phyloP scores from a whole-genome alignment of 2,329 filamentous ascomycete species.

The Diaporthe sp. region DNA sequence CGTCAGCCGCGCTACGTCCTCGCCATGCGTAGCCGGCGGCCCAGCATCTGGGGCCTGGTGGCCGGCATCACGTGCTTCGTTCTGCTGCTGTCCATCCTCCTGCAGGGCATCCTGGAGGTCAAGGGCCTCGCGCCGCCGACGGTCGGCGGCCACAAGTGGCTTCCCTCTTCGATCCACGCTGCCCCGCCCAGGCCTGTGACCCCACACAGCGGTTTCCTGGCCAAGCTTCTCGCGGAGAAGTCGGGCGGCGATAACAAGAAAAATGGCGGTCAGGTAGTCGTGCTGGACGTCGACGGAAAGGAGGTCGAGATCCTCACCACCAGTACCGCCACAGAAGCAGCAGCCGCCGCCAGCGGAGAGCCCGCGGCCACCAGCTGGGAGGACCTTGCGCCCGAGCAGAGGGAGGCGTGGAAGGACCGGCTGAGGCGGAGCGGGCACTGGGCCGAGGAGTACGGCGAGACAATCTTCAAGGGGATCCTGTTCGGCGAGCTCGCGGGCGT shows the following conservation, averaged over 20 bases:
- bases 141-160: constrained; percentile 63
- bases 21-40: constrained; percentile 66
- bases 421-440: constrained; percentile 78
- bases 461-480: constrained; percentile 80
- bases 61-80: constrained; percentile 68
- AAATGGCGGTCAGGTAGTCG: constrained; percentile 38
- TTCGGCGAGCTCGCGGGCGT: constrained; percentile 79
- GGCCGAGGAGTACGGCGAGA: constrained; percentile 83
- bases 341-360: neutral
- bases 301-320: constrained; percentile 46
- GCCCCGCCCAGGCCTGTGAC: constrained; percentile 8
- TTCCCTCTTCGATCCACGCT: constrained; percentile 61
- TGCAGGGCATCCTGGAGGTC: constrained; percentile 75
- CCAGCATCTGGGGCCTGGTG: constrained; percentile 65
- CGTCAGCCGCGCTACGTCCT: constrained; percentile 78
- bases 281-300: constrained; percentile 42
- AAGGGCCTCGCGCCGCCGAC: constrained; percentile 68
- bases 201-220: constrained; percentile 32
- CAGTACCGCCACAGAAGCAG: neutral
- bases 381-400: constrained; percentile 73
- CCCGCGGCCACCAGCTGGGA: constrained; percentile 68
- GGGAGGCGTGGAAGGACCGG: constrained; percentile 76
- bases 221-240: constrained; percentile 36
- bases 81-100: constrained; percentile 71
- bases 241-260: constrained; percentile 22